Base-by-base conservation (phyloP, 805 yeast species). In the Saccharomycopsis sp. region DNA sequence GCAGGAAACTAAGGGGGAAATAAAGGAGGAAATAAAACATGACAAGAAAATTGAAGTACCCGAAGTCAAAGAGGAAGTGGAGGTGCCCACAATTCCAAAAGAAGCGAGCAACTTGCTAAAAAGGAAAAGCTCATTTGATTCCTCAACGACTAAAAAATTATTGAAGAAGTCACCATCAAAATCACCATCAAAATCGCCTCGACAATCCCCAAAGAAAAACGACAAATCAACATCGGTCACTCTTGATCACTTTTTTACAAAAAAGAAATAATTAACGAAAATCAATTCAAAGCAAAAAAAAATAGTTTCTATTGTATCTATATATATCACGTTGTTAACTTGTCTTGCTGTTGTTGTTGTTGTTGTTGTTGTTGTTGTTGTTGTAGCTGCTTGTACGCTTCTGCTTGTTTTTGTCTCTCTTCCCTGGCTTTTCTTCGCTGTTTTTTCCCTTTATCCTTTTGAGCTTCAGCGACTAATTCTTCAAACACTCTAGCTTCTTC, bases 401-500 rank as follows among this genome's bases (percentile, higher is more conserved):
- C 19, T 14, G 35, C 37, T 11, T 37, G 42, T 26, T 39, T 38
- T 40, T 47, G 50, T 31, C 44, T 38, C 20, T 40, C 52, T 9
- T 22, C 37, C 17, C 47, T 39, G 13, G 47, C 44, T 37, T 51
- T 41, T 16, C 36, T 44, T 38, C 45, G 22, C 21, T 53, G 44
- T 36, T 51, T 53, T 41, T 45, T 48, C 4, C 51, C 50, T 42
- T 64, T 68, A 55, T 73, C 71, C 57, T 72, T 69, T 1, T 65
- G 63, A 11, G 77, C 68, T 50, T 75, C 79, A 2, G 71, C 70
- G 3, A 79, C 81, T 43, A 81, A 63, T 50, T 81, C 85, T 62
- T 85, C 94, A 56, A 84, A 85, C 6, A 85, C 71, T 52, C 83
- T 76, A 2, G 86, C 86, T 53, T 83, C 93, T 56, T 77, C 84